A percentile compares a stretch with the other conserved stretches of the same genome.
These are phyloP conservation scores for Coemansia sp. DNA, from an alignment of 192 early-diverging fungal genomes.

Conservation along the genomic window DNA sequence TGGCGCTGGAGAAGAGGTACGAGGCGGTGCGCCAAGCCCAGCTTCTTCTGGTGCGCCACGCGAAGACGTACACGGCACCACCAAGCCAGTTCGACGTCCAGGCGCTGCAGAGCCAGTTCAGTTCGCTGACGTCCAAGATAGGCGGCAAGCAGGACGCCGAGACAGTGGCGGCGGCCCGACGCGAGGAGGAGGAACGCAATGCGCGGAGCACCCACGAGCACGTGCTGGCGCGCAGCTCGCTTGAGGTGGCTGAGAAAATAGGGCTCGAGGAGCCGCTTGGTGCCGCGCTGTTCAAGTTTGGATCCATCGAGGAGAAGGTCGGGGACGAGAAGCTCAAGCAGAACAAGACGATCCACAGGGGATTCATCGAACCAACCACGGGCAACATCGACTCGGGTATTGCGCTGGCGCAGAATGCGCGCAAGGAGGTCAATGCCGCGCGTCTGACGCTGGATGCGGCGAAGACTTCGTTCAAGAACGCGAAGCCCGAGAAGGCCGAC, in stretches of 20 bases:
- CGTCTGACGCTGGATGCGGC: slow-evolving; percentile 86
- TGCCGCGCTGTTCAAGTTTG: slow-evolving; percentile 83
- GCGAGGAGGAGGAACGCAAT: slow-evolving; percentile 30
- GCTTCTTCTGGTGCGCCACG: slow-evolving; percentile 68
- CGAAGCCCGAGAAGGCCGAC: slow-evolving; percentile 70
- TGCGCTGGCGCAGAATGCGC: slow-evolving; percentile 79
- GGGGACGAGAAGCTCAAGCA: slow-evolving; percentile 75
- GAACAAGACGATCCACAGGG: slow-evolving; percentile 69
- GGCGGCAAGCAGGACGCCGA: slow-evolving; percentile 55
- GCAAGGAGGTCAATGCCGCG: slow-evolving; percentile 78
- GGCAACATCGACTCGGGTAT: slow-evolving; percentile 72
- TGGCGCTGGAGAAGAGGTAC: slow-evolving; percentile 74
- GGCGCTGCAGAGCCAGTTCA: slow-evolving; percentile 65
- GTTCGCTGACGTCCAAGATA: slow-evolving; percentile 52
- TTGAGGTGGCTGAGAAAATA: slow-evolving; percentile 64
- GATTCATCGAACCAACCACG: slow-evolving; percentile 77
- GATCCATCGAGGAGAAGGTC: slow-evolving; percentile 79
- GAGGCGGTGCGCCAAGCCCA: slow-evolving; percentile 26
- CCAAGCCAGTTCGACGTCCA: slow-evolving; percentile 72
- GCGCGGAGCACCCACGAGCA: slow-evolving; percentile 68
- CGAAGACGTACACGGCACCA: slow-evolving; percentile 71
- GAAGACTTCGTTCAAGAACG: slow-evolving; percentile 75
- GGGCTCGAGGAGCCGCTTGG: slow-evolving; percentile 85
- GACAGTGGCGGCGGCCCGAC: slow-evolving; percentile 54
- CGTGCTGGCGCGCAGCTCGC: slow-evolving; percentile 71